Evolutionary conservation across 345 rosid species (phyloP).

Genomic region (Aegle marmelos): DNA sequence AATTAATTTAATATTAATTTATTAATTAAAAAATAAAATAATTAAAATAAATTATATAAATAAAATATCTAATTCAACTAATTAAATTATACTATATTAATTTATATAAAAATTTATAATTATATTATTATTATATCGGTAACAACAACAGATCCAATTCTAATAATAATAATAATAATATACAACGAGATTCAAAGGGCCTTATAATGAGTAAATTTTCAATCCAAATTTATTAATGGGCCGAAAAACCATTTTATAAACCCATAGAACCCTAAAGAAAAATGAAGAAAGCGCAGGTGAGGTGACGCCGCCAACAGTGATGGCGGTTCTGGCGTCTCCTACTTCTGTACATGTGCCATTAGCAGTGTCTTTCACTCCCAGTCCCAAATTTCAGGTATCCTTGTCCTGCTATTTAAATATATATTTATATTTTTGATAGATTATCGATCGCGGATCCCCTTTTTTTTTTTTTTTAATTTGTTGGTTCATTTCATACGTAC

Average conservation of each 20-base stretch:
- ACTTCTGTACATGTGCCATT: background rate
- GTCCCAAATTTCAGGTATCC: conserved; percentile 23
- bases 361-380: background rate
- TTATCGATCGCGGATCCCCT: background rate
- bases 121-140: too few species aligned
- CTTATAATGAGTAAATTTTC: background rate
- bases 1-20: too few species aligned
- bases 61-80: too few species aligned
- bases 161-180: too few species aligned
- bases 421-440: too few species aligned
- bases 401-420: background rate
- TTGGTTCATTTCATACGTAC: background rate
- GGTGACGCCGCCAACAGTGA: background rate
- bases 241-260: background rate
- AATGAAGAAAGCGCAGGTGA: background rate
- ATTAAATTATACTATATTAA: too few species aligned
- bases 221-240: background rate
- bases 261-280: conserved; percentile 20
- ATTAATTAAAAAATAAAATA: too few species aligned
- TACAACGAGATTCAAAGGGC: background rate
- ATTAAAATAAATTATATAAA: too few species aligned
- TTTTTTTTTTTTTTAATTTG: too few species aligned
- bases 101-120: too few species aligned
- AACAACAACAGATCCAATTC: too few species aligned
- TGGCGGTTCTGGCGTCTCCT: conserved; percentile 34